A percentile compares a stretch with the other conserved stretches of the same genome.
phyloP scores from a whole-genome alignment of 768 basidiomycete genomes.

The Naganishia randhawae region DNA sequence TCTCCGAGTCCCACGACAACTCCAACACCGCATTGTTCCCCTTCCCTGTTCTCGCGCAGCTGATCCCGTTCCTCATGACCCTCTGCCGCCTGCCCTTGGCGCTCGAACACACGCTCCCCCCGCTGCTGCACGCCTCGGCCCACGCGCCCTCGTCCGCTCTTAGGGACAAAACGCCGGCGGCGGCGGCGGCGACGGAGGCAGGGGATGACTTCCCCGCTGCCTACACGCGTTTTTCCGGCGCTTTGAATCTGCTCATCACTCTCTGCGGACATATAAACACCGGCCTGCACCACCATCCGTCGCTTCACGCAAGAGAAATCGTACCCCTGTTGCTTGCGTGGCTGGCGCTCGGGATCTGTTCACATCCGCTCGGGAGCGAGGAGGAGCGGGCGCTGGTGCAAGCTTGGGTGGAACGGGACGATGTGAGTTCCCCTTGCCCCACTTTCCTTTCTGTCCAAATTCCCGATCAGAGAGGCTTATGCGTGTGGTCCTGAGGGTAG shows the following conservation, averaged over 20 bases:
- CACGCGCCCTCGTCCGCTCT: background rate
- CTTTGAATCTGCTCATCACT: background rate
- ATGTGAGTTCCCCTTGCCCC: background rate
- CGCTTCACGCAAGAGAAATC: background rate
- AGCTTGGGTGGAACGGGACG: conserved; percentile 21
- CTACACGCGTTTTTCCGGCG: background rate
- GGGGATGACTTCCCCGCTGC: background rate
- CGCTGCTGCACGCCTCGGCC: conserved; percentile 5
- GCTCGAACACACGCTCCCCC: background rate
- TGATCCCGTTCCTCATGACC: conserved; percentile 20
- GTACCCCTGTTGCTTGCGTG: background rate
- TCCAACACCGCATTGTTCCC: no score
- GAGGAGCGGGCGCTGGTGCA: background rate
- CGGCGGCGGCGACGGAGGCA: background rate
- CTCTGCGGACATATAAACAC: background rate
- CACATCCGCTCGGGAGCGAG: background rate
- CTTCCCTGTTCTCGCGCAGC: background rate
- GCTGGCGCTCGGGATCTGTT: background rate
- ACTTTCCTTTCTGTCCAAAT: background rate
- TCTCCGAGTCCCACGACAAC: conserved; percentile 9
- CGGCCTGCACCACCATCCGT: background rate
- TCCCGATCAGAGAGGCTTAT: background rate
- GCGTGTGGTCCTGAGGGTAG: background rate
- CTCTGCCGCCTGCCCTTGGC: conserved; percentile 8
- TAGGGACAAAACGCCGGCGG: no score